Percentiles rank a stretch among this genome's conserved stretches.
These are phyloP conservation scores for Trebouxia sp. DNA, from an alignment of 139 green algal genomes.

Conservation along the genomic window DNA sequence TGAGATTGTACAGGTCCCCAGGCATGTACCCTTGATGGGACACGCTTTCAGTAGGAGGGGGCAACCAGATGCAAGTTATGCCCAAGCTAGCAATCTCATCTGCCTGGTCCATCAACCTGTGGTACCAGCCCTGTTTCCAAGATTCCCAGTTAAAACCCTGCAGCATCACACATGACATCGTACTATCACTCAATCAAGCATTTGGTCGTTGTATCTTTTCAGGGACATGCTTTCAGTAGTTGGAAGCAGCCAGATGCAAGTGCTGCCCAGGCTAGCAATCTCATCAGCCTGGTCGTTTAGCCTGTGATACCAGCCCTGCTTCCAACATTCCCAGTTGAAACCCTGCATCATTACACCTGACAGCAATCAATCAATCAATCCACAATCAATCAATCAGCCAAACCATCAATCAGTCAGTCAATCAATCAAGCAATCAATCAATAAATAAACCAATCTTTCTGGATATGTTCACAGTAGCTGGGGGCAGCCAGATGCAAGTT, in stretches of 20 bases:
- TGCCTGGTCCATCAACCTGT: slow-evolving; percentile 45
- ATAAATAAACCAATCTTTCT: no score
- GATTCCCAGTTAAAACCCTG: slow-evolving; percentile 16
- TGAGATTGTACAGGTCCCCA: slow-evolving; percentile 82
- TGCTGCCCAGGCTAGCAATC: no score
- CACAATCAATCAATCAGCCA: no score
- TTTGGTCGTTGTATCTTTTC: slow-evolving; percentile 49
- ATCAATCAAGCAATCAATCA: no score
- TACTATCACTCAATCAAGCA: not conserved
- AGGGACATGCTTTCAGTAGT: slow-evolving; percentile 84
- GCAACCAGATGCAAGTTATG: slow-evolving; percentile 95
- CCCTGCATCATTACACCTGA: slow-evolving; percentile 95
- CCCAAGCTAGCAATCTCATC: slow-evolving; percentile 69
- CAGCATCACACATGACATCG: not conserved
- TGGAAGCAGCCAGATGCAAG: slow-evolving; percentile 85
- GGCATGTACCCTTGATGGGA: slow-evolving; percentile 61
- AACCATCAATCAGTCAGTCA: no score
- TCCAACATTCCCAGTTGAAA: slow-evolving; percentile 92
- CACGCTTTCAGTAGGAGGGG: slow-evolving; percentile 90
- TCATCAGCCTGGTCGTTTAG: no score
- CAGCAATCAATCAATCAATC: no score
- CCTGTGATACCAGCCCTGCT: not conserved
- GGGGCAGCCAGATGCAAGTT: slow-evolving; percentile 79
- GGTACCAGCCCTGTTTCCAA: slow-evolving; percentile 21
- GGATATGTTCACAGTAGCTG: slow-evolving; percentile 66